Conservation (phyloP, 768 basidiomycete species). For the Inosperma sp. region DNA sequence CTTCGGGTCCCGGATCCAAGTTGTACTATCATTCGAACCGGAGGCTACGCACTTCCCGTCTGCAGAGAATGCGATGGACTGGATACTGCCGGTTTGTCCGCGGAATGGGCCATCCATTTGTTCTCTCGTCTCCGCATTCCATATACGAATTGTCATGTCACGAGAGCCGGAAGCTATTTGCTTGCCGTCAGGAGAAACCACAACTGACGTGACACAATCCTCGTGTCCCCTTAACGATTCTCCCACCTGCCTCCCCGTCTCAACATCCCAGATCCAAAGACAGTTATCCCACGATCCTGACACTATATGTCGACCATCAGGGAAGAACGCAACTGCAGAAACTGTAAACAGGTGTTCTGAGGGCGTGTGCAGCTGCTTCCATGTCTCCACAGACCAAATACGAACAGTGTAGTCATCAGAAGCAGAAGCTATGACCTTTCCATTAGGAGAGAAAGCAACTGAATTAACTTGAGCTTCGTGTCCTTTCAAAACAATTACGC, state of each 20-base stretch:
- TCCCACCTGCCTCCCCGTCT: constrained; percentile 3
- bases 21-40: constrained; percentile 7
- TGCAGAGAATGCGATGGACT: constrained; percentile 13
- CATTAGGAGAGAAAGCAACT: background rate
- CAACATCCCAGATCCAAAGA: constrained; percentile 11
- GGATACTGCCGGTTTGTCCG: constrained; percentile 2
- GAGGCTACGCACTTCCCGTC: constrained; percentile 10
- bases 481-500: constrained; percentile 1
- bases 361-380: constrained; percentile 4
- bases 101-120: background rate
- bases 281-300: constrained; percentile 10
- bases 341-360: constrained; percentile 3
- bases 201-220: constrained; percentile 8
- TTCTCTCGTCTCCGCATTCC: constrained; percentile 7
- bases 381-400: constrained; percentile 1
- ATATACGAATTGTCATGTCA: constrained; percentile 12
- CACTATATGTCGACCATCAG: constrained; percentile 1
- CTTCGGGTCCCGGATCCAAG: constrained; percentile 11
- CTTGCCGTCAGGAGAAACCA: constrained; percentile 11
- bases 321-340: constrained; percentile 53
- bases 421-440: constrained; percentile 1
- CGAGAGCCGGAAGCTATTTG: constrained; percentile 13
- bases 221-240: constrained; percentile 5
- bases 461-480: constrained; percentile 7
- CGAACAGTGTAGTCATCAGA: constrained; percentile 1